A percentile compares a stretch with the other conserved stretches of the same genome.
These are phyloP conservation scores for Rosellinia necatrix DNA, from an alignment of 2,329 filamentous ascomycete genomes.

Conservation along the genomic window DNA sequence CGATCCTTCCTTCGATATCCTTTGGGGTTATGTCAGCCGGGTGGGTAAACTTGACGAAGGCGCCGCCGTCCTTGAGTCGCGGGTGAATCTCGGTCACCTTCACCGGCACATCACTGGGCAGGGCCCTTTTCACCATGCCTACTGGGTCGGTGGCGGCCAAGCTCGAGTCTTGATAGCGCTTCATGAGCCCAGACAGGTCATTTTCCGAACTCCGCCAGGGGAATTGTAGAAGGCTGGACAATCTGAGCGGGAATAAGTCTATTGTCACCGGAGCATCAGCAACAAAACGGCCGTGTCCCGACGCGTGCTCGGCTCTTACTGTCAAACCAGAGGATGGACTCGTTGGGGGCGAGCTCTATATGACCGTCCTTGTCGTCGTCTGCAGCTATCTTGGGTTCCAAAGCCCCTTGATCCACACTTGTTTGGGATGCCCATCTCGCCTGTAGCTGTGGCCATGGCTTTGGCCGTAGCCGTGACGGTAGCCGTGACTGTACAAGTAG, in stretches of 20 bases:
- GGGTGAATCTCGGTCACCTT: conserved; percentile 82
- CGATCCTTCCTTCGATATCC: conserved; percentile 65
- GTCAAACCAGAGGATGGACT: conserved; percentile 88
- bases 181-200: conserved; percentile 56
- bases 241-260: conserved; percentile 84
- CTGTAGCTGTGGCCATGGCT: no score
- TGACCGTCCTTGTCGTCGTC: conserved; percentile 76
- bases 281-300: not conserved
- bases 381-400: conserved; percentile 47
- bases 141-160: conserved; percentile 58
- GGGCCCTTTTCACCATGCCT: conserved; percentile 61
- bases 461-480: no score
- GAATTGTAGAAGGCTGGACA: conserved; percentile 55
- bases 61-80: conserved; percentile 86
- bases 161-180: conserved; percentile 56
- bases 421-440: conserved; percentile 27
- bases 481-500: no score
- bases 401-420: conserved; percentile 34
- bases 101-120: conserved; percentile 65
- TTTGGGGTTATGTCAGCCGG: conserved; percentile 48
- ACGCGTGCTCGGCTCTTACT: conserved; percentile 58
- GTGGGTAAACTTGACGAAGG: conserved; percentile 69
- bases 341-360: conserved; percentile 74
- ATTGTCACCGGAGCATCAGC: conserved; percentile 5
- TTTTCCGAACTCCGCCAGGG: conserved; percentile 53